Conservation (phyloP, 306 rosid species). For the Medicago ruthenica region DNA sequence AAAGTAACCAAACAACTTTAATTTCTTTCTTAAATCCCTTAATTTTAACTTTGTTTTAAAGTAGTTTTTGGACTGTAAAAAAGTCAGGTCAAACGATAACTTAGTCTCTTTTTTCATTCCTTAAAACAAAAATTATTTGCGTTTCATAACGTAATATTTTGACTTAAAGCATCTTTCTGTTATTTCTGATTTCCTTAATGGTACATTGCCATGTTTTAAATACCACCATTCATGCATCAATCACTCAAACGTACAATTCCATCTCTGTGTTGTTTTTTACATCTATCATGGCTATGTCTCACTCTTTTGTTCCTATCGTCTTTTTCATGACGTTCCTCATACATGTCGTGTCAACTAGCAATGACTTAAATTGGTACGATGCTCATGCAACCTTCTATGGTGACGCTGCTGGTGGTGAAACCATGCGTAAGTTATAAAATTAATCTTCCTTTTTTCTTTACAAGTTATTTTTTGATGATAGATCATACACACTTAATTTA, state of each 20-base stretch:
- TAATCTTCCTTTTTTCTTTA: background rate
- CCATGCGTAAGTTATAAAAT: conserved; percentile 68
- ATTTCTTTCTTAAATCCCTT: no score
- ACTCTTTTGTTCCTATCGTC: conserved; percentile 1
- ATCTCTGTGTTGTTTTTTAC: background rate
- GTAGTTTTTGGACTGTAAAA: no score
- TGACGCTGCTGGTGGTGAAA: conserved; percentile 57
- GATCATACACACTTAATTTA: no score
- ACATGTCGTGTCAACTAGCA: conserved; percentile 20
- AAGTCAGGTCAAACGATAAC: no score
- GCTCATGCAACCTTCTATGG: conserved; percentile 87
- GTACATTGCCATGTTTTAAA: background rate
- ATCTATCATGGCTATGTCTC: conserved; percentile 44
- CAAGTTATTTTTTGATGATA: background rate
- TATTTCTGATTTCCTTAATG: no score
- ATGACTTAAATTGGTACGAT: conserved; percentile 43
- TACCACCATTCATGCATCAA: background rate
- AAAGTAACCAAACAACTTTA: no score
- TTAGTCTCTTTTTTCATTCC: no score
- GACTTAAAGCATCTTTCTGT: no score
- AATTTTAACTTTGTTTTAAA: no score
- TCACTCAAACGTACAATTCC: background rate
- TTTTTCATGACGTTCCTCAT: conserved; percentile 31
- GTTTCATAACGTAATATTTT: no score
- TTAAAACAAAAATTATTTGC: no score